Evolutionary conservation across 2,329 filamentous ascomycete genomes (phyloP).

Genomic region (Tolypocladium sp.): DNA sequence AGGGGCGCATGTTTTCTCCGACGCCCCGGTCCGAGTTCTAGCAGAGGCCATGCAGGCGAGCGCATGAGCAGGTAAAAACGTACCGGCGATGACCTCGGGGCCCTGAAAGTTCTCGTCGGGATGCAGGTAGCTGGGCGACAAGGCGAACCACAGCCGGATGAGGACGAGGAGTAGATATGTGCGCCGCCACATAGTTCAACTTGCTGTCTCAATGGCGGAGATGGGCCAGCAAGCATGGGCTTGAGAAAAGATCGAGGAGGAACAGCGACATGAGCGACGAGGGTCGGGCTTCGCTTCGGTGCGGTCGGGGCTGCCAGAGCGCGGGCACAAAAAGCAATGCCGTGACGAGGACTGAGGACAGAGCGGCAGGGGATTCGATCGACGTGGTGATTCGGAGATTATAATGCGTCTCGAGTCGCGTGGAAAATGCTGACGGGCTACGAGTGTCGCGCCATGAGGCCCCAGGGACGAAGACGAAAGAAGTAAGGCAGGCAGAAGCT

Average conservation of each 20-base stretch:
- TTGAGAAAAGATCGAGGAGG: constrained; percentile 5
- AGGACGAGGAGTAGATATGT: constrained; percentile 77
- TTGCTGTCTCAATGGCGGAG: constrained; percentile 4
- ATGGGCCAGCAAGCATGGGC: constrained; percentile 16
- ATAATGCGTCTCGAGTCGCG: neutral
- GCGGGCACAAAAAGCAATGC: neutral
- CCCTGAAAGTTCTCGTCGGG: constrained; percentile 99
- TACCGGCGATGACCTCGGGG: constrained; percentile 93
- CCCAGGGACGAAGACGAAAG: neutral
- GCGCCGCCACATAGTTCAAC: constrained; percentile 72
- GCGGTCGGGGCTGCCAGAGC: neutral
- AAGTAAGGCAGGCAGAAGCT: neutral
- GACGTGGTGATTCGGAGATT: neutral
- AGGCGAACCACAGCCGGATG: constrained; percentile 85
- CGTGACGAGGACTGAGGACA: neutral
- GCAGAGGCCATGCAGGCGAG: neutral
- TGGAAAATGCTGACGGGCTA: neutral
- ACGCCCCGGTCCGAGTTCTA: neutral
- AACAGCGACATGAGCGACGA: constrained; percentile 9
- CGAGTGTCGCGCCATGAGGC: neutral
- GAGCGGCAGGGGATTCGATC: neutral
- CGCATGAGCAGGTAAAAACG: constrained; percentile 19
- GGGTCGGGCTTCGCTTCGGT: neutral
- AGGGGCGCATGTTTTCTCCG: neutral
- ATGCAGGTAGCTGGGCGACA: constrained; percentile 93